Percentiles rank a stretch among this genome's conserved stretches.
Evolutionary conservation across 2,329 filamentous ascomycete species (phyloP).

Genomic region (Chrysoporthe cubensis): DNA sequence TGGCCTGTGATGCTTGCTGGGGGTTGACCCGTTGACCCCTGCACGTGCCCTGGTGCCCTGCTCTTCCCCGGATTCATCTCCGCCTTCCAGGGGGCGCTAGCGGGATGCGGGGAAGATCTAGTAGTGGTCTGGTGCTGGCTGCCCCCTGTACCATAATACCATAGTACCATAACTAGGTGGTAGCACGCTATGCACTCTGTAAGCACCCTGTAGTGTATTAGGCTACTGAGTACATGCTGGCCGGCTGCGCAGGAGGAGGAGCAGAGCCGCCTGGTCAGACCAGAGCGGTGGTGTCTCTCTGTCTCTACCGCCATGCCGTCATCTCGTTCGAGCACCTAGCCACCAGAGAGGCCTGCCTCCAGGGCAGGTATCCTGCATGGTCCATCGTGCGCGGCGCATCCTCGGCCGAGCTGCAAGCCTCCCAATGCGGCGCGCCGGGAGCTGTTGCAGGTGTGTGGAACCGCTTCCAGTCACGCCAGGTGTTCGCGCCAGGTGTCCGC

Average conservation of each 20-base stretch:
- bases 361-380: too few species aligned
- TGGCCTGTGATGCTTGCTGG: too few species aligned
- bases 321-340: not conserved
- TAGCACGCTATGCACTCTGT: not conserved
- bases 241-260: too few species aligned
- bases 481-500: slow-evolving; percentile 7
- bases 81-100: not conserved
- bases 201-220: not conserved
- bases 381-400: not conserved
- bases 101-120: not conserved
- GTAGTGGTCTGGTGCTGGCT: not conserved
- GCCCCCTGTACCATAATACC: not conserved
- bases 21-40: not conserved
- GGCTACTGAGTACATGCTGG: too few species aligned
- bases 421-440: not conserved
- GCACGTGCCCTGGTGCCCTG: not conserved
- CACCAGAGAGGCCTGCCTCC: not conserved
- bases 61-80: not conserved
- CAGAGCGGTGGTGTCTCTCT: not conserved
- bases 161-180: not conserved
- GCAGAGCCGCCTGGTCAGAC: too few species aligned
- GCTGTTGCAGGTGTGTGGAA: too few species aligned
- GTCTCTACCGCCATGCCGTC: not conserved
- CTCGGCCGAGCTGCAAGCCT: slow-evolving; percentile 3
- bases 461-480: not conserved